Base-by-base conservation (phyloP, 2,329 filamentous ascomycete species). In the Ophiostoma triangulosporum region DNA sequence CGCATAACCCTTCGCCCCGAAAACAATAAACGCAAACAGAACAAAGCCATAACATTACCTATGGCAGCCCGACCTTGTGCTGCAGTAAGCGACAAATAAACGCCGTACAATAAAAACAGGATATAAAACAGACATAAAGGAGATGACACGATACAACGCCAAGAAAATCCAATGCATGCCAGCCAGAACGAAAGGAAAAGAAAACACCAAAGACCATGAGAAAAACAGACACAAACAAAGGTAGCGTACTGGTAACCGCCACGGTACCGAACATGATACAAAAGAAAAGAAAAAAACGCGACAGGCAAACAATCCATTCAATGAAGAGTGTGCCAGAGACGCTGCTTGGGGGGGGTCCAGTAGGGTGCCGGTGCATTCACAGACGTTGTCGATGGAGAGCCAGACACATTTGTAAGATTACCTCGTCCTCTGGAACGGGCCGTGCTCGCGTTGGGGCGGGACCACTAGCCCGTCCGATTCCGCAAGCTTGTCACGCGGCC, bases 401-500 rank as follows among this genome's bases (percentile, higher is more conserved):
- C n/a, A n/a, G n/a, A n/a, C n/a, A n/a, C n/a, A n/a, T n/a, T n/a
- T n/a, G n/a, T n/a, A n/a, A n/a, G n/a, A n/a, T n/a, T n/a, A n/a
- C n/a, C n/a, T n/a, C 29, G 6, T 11, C 12, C 29, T 8, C 29
- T 31, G 12, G 12, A 31, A 15, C 32, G 9, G 32, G 14, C 32
- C 9, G 32, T 12, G 15, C 26, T 46, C 15, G 26, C 26, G 15
- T 46, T 29, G 17, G 4, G 14, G 12, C 53, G 53, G 15, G 48
- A 38, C 55, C 52, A 46, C 57, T 62, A 62, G 50, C 58, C 58
- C 38, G 59, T 57, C 31, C 62, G 60, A 17, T 60, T 65, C 32
- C 64, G 62, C 50, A 65, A 54, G 55, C 63, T 65, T 54, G 60
- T 59, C 20, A 62, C 58, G n/a, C 64, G 60, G 1, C 63, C 64